A percentile compares a stretch with the other conserved stretches of the same genome.
These are phyloP conservation scores for Paecilomyces sp. DNA, from an alignment of 2,329 filamentous ascomycete species.

Conservation along the genomic window DNA sequence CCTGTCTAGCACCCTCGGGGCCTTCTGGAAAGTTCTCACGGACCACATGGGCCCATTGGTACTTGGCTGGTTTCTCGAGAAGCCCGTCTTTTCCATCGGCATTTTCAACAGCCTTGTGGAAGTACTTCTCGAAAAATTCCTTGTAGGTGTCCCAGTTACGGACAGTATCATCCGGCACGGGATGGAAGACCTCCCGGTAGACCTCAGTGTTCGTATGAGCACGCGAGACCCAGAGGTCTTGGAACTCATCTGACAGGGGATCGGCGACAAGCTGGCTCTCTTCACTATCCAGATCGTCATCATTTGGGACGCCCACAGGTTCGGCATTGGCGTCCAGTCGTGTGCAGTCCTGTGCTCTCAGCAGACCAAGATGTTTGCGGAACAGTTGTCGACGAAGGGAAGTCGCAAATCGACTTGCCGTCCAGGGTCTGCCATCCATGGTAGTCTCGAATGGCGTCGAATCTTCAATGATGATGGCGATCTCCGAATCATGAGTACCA, in stretches of 20 bases:
- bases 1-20: constrained; percentile 60
- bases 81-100: constrained; percentile 36
- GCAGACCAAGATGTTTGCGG: constrained; percentile 81
- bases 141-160: constrained; percentile 57
- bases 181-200: constrained; percentile 56
- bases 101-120: constrained; percentile 37
- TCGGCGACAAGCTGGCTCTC: constrained; percentile 49
- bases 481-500: constrained; percentile 83
- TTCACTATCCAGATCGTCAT: constrained; percentile 45
- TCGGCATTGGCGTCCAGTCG: constrained; percentile 50
- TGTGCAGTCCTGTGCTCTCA: constrained; percentile 66
- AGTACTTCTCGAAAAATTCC: constrained; percentile 56
- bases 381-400: constrained; percentile 76
- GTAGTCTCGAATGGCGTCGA: constrained; percentile 59
- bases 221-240: constrained; percentile 50
- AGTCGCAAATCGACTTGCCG: constrained; percentile 73
- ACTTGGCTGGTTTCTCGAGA: constrained; percentile 45
- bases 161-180: constrained; percentile 53
- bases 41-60: constrained; percentile 82
- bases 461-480: constrained; percentile 86
- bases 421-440: constrained; percentile 73
- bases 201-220: constrained; percentile 54
- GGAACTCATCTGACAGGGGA: constrained; percentile 51
- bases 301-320: constrained; percentile 50
- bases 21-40: constrained; percentile 60